Conservation (phyloP, 2,329 filamentous ascomycete species). For the Cladobotryum protrusum region DNA sequence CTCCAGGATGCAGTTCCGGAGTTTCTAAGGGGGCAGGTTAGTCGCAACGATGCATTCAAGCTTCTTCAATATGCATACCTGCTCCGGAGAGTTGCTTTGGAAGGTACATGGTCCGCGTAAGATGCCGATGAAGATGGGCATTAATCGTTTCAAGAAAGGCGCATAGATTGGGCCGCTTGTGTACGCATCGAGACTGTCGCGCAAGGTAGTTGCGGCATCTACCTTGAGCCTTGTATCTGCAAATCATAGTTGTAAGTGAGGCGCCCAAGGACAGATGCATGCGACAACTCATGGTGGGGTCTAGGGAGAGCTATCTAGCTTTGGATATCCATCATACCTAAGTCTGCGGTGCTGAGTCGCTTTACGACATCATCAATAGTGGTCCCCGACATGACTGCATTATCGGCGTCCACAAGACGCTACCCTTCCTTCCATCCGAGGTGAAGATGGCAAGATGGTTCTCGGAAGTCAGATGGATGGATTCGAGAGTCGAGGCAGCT, state of each 20-base stretch:
- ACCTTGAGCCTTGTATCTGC: constrained; percentile 76
- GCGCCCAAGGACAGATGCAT: constrained; percentile 9
- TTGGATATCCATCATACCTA: constrained; percentile 36
- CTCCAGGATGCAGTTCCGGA: constrained; percentile 89
- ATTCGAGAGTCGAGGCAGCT: constrained; percentile 12
- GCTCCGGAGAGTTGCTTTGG: constrained; percentile 81
- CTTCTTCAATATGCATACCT: constrained; percentile 49
- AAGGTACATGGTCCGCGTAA: constrained; percentile 84
- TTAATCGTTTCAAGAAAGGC: constrained; percentile 76
- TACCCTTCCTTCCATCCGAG: constrained; percentile 30
- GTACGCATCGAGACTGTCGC: constrained; percentile 88
- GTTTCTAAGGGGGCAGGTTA: constrained; percentile 49
- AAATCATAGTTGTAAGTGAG: constrained; percentile 6
- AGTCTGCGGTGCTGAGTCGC: constrained; percentile 50
- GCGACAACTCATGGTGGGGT: constrained; percentile 16
- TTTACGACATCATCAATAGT: constrained; percentile 59
- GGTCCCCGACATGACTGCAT: constrained; percentile 54
- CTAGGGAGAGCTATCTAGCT: background rate
- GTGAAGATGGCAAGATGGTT: constrained; percentile 17
- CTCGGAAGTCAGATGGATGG: constrained; percentile 9
- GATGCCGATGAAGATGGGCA: constrained; percentile 84
- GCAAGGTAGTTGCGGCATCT: constrained; percentile 76
- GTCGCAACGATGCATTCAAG: background rate
- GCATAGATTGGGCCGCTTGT: constrained; percentile 70
- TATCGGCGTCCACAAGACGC: constrained; percentile 35